Evolutionary conservation across 2,329 filamentous ascomycete species (phyloP), one percentile per base, ranked within the genome.

Genomic region (Ceratocystis cubensis): DNA sequence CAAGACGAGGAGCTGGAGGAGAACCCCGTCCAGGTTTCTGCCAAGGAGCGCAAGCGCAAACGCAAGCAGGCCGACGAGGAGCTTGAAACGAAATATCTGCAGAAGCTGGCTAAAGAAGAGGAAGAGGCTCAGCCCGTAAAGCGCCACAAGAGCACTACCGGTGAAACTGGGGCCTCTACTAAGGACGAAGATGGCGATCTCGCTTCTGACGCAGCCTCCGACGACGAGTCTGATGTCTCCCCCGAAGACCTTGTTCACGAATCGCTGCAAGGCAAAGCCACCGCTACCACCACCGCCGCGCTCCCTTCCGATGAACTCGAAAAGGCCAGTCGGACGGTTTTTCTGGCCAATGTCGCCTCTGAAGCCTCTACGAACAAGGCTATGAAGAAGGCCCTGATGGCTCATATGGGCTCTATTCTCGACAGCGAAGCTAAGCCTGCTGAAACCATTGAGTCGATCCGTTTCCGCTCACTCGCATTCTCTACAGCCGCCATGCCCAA

Each of bases 401-500:
- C 82, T 53, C 90, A 96, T 74, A 83, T 96, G 59, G 81, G 83
- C n/a, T 91, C 90, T 0, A 88, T 91, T 72, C 80, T 95, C 63
- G 78, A 81, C 66, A 75, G 76, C 48, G 74, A 80, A 75, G 71
- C 80, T 74, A 71, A 78, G 78, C 69, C 80, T 1, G 78, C 81
- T 1, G 88, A 89, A 75, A 92, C 89, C 72, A 80, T 99, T 57
- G 89, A 96, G 74, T 96, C 92, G 1, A 81, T 99, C 69, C 90
- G 94, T 25, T 99, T 97, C 80, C 89, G 94, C 67, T 97, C 93
- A 6, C 90, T 91, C 15, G 89, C 94, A 1, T 97, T 95, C 75
- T 83, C 88, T 4, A 85, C 85, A 33, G 83, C 80, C 45, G 80
- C 85, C 17, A 82, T 96, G 66, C 94, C 94, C 63, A 96, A 96